Percentiles rank a stretch among this genome's conserved stretches.
These are phyloP conservation scores for Stevia rebaudiana DNA, from an alignment of 140 eudicot species.

Conservation along the genomic window DNA sequence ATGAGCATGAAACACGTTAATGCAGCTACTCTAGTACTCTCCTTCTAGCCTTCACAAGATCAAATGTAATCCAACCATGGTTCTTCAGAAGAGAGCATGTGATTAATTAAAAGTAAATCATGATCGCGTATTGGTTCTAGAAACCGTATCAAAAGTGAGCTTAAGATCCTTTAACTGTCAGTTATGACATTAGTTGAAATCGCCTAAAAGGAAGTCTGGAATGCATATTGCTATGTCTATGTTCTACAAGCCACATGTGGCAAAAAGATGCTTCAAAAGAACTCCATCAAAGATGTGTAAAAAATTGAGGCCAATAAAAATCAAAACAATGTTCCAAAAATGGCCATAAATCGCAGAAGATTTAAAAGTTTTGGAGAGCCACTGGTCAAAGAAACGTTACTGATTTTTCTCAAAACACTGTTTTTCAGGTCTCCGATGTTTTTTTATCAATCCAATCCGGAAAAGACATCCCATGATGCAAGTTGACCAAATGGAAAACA, in stretches of 20 bases:
- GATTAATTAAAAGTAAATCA: background rate
- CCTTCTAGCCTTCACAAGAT: conserved; percentile 8
- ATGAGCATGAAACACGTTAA: background rate
- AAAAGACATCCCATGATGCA: background rate
- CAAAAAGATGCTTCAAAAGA: conserved; percentile 1
- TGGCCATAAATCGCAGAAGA: background rate
- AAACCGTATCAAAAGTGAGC: conserved; percentile 1
- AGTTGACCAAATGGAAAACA: conserved; percentile 4
- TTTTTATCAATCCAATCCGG: conserved; percentile 15
- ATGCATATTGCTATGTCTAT: background rate
- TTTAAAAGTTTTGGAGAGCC: background rate
- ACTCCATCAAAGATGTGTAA: background rate
- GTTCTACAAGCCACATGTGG: background rate
- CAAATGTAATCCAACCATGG: background rate
- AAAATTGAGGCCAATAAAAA: background rate
- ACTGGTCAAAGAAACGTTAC: background rate
- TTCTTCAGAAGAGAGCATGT: background rate
- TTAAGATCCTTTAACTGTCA: background rate
- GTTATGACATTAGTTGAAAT: background rate
- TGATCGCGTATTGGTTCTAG: conserved; percentile 3
- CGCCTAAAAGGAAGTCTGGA: conserved; percentile 7
- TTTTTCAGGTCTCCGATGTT: background rate
- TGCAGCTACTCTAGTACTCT: background rate
- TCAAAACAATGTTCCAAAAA: background rate
- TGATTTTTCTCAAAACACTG: conserved; percentile 4